Evolutionary conservation across 371 early-diverging fungal species (phyloP), one percentile per base, ranked within the genome.

Genomic region (Conidiobolus incongruus): DNA sequence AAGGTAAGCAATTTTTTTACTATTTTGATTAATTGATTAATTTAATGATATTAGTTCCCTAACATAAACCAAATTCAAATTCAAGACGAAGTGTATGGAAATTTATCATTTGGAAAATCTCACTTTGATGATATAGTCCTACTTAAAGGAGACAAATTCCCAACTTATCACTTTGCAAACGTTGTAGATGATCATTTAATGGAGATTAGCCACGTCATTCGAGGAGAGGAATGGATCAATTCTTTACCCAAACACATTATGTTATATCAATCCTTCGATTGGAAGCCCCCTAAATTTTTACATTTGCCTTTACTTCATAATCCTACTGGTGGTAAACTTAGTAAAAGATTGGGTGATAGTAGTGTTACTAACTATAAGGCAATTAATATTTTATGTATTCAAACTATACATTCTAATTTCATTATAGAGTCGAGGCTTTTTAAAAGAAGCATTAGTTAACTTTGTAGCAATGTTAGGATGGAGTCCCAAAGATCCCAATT

Each of bases 201-300:
- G 91, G 62, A 63, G 6, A 83, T 94, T 22, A 78, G 87, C 0
- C 90, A 89, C 52, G 92, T 94, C 6, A 52, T 94, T 22, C 70
- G 94, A 35, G 94, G 94, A 23, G 87, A 90, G 65, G 93, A 93
- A 61, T 93, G 93, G 93, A 65, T 94, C 13, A 69, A 84, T 7
- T 88, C 89, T 1, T 84, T 86, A 12, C 88, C 91, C 20, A 88
- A 86, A 47, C 94, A 94, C 58, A 44, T 86, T 0, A 49, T 81
- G 5, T 62, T 94, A 11, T 91, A 87, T 54, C 48, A 63, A 17
- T 80, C 84, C 35, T 70, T 91, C 50, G 80, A 75, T 1, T 89
- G 88, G 88, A 50, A 52, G 5, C 44, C 66, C 4, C 91, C 90
- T 6, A 45, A 62, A 35, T 94, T 82, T 59, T 79, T 72, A 1